Evolutionary conservation across 2,329 filamentous ascomycete species (phyloP), one percentile per base, ranked within the genome.

Genomic region (Uncinocarpus reesii): DNA sequence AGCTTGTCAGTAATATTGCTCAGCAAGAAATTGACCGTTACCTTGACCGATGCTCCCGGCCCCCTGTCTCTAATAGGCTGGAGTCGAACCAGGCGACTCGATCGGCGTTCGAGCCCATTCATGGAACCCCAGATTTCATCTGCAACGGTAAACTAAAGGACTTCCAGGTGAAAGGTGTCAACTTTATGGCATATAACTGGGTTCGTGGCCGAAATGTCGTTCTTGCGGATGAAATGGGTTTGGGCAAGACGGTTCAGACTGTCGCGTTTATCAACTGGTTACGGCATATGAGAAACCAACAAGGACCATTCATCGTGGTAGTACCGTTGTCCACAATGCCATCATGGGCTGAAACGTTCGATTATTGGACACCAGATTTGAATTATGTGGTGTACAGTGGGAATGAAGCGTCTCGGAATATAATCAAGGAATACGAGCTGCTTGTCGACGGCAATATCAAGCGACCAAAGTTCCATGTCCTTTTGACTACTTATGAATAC

Each of bases 321-420:
- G 92, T 95, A 6, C 92, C 92, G 23, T 76, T 98, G 20, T 96
- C 90, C 52, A 95, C 94, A 41, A 95, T 98, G 70, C 90, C 92
- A 5, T 88, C 92, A 2, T 98, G 92, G 92, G 92, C 87, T 38
- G 92, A 98, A 61, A 98, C 92, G 0, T 95, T 98, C 67, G 92
- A 95, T 65, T 75, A 84, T 55, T 98, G 92, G 92, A 82, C 92
- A 2, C 92, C 92, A 0, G 90, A 96, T 62, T 69, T 96, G 53
- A 96, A 98, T 66, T 96, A 95, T 65, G 86, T 98, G 50, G 86
- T 95, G 46, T 98, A 98, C 66, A 86, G 90, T 45, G 92, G 93
- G 43, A 90, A 88, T 47, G 84, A 92, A 63, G 78, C 83, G 28
- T 83, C 92, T 26, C 85, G 93, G 37, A 83, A 76, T 55, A 90